Conservation (phyloP, 176 grass and related monocot species). For the Triticum monococcum region DNA sequence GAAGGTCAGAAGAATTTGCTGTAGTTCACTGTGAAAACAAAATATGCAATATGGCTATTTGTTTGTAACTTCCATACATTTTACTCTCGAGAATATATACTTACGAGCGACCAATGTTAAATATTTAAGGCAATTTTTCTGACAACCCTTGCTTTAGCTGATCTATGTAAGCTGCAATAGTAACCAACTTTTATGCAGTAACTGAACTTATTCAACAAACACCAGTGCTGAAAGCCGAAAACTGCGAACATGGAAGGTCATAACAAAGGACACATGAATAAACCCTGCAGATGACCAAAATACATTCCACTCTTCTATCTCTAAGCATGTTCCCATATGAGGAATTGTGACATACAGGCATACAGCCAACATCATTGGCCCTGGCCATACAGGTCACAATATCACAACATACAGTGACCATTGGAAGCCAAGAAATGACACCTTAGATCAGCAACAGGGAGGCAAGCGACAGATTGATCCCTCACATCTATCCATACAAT, state of each 20-base stretch:
- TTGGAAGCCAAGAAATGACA: slow-evolving; percentile 32
- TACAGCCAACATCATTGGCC: neutral
- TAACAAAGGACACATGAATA: neutral
- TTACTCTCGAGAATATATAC: neutral
- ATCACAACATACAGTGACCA: neutral
- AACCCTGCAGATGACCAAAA: slow-evolving; percentile 10
- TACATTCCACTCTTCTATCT: neutral
- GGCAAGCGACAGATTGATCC: slow-evolving; percentile 35
- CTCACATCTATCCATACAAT: slow-evolving; percentile 48
- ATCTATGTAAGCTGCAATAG: neutral
- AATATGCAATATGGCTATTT: neutral
- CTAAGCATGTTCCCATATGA: neutral
- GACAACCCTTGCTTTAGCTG: neutral
- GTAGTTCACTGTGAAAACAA: neutral
- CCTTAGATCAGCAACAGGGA: slow-evolving; percentile 30
- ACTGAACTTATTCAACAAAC: neutral
- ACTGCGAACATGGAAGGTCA: neutral
- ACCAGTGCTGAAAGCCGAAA: neutral
- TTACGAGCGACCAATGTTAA: neutral
- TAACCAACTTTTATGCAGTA: neutral
- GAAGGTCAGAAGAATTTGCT: neutral
- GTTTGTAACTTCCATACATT: neutral
- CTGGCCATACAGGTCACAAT: neutral
- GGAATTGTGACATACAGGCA: neutral
- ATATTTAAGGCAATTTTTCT: neutral